These are phyloP conservation scores for Cucumis hystrix DNA, from an alignment of 306 rosid genomes.

Conservation along the genomic window DNA sequence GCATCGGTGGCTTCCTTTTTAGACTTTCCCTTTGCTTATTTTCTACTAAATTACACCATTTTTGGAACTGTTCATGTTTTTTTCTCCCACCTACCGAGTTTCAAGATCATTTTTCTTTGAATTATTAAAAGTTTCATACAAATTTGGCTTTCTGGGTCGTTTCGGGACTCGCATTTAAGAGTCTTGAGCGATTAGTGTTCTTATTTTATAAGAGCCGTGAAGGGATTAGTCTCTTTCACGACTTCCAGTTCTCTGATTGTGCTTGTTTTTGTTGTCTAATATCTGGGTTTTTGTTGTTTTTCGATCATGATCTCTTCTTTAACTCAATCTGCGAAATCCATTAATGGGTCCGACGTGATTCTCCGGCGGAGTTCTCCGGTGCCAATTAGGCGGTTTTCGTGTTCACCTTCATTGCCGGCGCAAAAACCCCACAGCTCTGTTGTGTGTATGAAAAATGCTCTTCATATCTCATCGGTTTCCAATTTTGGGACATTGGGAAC, in stretches of 20 bases:
- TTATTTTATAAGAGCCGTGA: not conserved
- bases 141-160: not conserved
- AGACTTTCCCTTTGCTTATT: not conserved
- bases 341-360: conserved; percentile 14
- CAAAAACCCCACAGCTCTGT: not conserved
- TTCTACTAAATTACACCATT: not conserved
- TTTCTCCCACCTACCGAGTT: not conserved
- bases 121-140: not conserved
- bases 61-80: not conserved
- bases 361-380: conserved; percentile 8
- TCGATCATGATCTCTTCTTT: conserved; percentile 30
- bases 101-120: not conserved
- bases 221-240: not conserved
- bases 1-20: not conserved
- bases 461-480: not conserved
- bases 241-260: not conserved
- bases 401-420: not conserved
- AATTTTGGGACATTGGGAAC: not conserved
- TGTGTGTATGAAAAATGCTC: not conserved
- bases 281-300: not conserved
- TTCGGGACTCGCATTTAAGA: not conserved
- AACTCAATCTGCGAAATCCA: conserved; percentile 14
- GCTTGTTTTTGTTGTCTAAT: not conserved
- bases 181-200: not conserved
- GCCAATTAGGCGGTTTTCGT: not conserved